Base-by-base conservation (phyloP, 2,329 filamentous ascomycete species). In the Didymella glomerata region DNA sequence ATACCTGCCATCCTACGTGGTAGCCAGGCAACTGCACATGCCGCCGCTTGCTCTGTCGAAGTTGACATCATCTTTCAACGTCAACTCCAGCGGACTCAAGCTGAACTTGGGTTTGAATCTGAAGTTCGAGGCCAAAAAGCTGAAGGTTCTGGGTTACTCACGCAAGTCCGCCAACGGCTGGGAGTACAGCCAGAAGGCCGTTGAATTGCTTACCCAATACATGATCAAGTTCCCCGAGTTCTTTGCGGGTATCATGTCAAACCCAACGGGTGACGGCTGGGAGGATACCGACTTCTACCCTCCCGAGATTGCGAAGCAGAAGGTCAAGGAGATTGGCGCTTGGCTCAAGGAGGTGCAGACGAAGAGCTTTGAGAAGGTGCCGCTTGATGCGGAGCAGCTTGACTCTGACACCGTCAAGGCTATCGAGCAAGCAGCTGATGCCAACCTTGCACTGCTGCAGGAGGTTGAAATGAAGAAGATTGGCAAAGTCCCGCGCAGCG, bases 211-310 rank as follows among this genome's bases (percentile, higher is more conserved):
- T 52, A 86, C 88, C 41, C 85, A 92, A 66, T 99, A 98, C 77
- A 97, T 98, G 90, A 88, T 90, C 59, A 89, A 88, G 16, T 99
- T 99, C 78, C 95, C 95, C 0, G 92, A 97, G 58, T 98, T 99
- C 77, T 94, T 99, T 72, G 92, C 90, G 9, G 92, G 88, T 4
- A 92, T 99, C 63, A 89, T 93, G 75, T 84, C 84, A 61, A 94
- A 97, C 66, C 92, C 94, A 1, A 90, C 93, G 59, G 91, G 90
- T 36, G 94, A 92, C 71, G 90, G 94, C 60, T 91, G 93, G 68
- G 84, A 86, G 45, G 93, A 96, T 50, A 92, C 88, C 0, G 92
- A 97, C 72, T 90, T 98, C 70, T 99, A 95, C 81, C 85, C 89
- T 1, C 84, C 87, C 20, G 86, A 88, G 8, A 82, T 88, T 46